A percentile compares a stretch with the other conserved stretches of the same genome.
phyloP scores from a whole-genome alignment of 192 early-diverging fungal genomes.

The Thoreauomyces humboldtii region DNA sequence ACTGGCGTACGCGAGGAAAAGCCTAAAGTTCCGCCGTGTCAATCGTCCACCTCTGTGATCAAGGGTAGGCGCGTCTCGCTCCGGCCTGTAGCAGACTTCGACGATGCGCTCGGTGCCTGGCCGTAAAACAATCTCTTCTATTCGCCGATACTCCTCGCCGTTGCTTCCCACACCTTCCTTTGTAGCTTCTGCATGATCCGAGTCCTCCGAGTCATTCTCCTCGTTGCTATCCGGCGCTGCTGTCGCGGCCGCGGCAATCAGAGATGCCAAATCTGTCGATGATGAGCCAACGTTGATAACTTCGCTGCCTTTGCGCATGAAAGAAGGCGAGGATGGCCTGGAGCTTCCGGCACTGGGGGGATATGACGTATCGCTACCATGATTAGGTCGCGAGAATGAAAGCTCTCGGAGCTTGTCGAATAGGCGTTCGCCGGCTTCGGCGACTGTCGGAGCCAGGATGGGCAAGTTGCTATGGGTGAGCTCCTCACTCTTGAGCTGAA shows the following conservation, averaged over 20 bases:
- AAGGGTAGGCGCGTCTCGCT: slow-evolving; percentile 56
- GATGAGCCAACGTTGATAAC: neutral
- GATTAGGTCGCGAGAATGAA: neutral
- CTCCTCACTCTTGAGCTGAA: slow-evolving; percentile 43
- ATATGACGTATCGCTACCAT: slow-evolving; percentile 12
- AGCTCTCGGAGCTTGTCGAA: slow-evolving; percentile 17
- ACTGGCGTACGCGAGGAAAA: slow-evolving; percentile 33
- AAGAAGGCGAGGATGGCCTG: slow-evolving; percentile 43
- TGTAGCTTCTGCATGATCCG: slow-evolving; percentile 14
- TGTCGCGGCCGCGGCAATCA: slow-evolving; percentile 20
- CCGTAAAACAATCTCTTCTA: slow-evolving; percentile 84
- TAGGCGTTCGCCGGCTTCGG: slow-evolving; percentile 11
- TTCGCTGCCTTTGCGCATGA: slow-evolving; percentile 6
- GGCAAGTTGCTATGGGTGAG: neutral
- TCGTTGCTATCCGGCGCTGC: slow-evolving; percentile 25
- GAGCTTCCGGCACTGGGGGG: slow-evolving; percentile 47
- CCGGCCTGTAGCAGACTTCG: slow-evolving; percentile 75
- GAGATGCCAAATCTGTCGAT: slow-evolving; percentile 12
- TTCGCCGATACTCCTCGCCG: slow-evolving; percentile 59
- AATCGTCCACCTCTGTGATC: slow-evolving; percentile 67
- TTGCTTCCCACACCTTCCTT: slow-evolving; percentile 38
- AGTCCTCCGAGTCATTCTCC: slow-evolving; percentile 38
- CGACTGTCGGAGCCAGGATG: slow-evolving; percentile 1
- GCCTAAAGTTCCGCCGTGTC: slow-evolving; percentile 41
- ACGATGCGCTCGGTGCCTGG: slow-evolving; percentile 81